Evolutionary conservation across 2,329 filamentous ascomycete genomes (phyloP), one percentile per base, ranked within the genome.

Genomic region (Escovopsis sp.): DNA sequence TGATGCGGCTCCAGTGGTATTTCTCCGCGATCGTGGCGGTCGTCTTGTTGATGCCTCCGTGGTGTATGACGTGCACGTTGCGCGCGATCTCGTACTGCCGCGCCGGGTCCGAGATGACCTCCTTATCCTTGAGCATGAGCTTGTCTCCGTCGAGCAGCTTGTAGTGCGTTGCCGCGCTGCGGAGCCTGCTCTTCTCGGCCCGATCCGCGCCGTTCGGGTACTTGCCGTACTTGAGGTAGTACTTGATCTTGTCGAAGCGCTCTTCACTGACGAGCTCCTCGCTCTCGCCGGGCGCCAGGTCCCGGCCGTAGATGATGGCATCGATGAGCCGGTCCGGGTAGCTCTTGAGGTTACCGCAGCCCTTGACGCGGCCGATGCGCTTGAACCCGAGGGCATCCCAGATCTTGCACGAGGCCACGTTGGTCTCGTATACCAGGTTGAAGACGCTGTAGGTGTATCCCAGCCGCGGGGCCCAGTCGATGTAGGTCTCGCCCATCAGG

Each of bases 211-310:
- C 89, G 53, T 81, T 80, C 45, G 91, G 91, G 61, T 98, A 96
- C 61, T 88, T 86, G 56, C 81, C 82, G 60, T 88, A 86, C 64
- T 94, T 93, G 57, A 96, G 78, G 64, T 96, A 96, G 69, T 84
- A 96, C 56, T 88, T 83, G 59, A 96, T 96, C 71, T 95, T 95
- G 70, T 95, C 89, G 69, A 96, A 96, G 52, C 91, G 84, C 66
- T 95, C 88, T 68, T 95, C 88, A 61, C 82, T 88, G 53, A 89
- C 81, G 58, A 84, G 80, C 59, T 91, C 84, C 57, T 91, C 85
- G 53, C 73, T 74, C 53, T 85, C 81, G 45, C 58, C 59, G 37
- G 57, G 57, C 13, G 63, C 65, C 46, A 77, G 64, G 52, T 80
- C 76, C 41, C 76, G 71, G 30, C 87, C 87, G 62, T 82, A 85